Base-by-base conservation (phyloP, 75 land plant species). In the Cunninghamia lanceolata region DNA sequence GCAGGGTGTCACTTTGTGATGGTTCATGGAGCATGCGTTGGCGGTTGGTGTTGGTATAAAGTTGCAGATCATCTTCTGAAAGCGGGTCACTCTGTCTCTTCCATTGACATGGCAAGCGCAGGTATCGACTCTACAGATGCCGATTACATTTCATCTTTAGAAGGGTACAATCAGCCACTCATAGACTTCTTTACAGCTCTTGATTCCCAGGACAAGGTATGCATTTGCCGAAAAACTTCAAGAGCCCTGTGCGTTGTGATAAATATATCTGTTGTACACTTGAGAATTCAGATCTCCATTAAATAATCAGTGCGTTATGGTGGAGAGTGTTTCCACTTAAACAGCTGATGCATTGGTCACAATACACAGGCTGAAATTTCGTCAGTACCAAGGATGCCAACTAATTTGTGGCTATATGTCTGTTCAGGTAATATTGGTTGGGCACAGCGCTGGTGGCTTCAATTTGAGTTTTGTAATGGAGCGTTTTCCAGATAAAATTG, bases 381-480 rank as follows among this genome's bases (percentile, higher is more conserved):
- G n/a, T n/a, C n/a, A n/a, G n/a, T n/a, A n/a, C n/a, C n/a, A n/a
- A n/a, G n/a, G n/a, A n/a, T n/a, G n/a, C n/a, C n/a, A n/a, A n/a
- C n/a, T n/a, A n/a, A n/a, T n/a, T 14, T 54, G 10, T 14, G 59
- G 59, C 13, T 14, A 54, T 14, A 11, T 54, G 11, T 54, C 17
- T 17, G 10, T 54, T 4, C 17, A 86, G 85, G 92, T 94, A 32
- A 82, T 95, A 13, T 87, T 95, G 14, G 97, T 95, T 0, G 97
- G 95, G 0, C 95, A 93, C 76, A 93, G 93, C 82, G 75, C 90
- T 46, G 97, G 95, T 4, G 97, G 97, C 36, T 0, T 94, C 17
- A 88, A 36, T 79, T 36, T 95, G 68, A 84, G 93, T 21, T 75
- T 87, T 4, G 93, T 92, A 15, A 89, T 90, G 90, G 94, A 95